Percentiles rank a stretch among this genome's conserved stretches.
Evolutionary conservation across 345 rosid genomes (phyloP).

Genomic region (Clausena lansium): DNA sequence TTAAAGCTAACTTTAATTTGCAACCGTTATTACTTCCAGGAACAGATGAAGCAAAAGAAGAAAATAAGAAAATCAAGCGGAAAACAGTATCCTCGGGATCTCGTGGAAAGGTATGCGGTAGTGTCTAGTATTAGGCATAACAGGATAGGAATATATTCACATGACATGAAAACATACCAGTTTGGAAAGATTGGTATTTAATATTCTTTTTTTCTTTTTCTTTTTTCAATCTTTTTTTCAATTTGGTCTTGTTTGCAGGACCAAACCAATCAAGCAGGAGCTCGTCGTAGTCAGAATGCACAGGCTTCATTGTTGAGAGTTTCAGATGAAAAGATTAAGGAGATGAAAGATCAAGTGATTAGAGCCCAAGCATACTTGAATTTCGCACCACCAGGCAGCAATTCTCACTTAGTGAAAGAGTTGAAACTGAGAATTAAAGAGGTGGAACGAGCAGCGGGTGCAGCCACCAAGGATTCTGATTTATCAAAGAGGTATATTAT

Average conservation of each 20-base stretch:
- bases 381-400: slow-evolving; percentile 61
- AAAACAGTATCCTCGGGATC: slow-evolving; percentile 24
- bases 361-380: slow-evolving; percentile 73
- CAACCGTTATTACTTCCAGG: slow-evolving; percentile 38
- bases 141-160: background rate
- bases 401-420: slow-evolving; percentile 70
- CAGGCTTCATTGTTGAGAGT: slow-evolving; percentile 28
- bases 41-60: slow-evolving; percentile 31
- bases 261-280: slow-evolving; percentile 22
- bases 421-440: slow-evolving; percentile 67
- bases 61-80: slow-evolving; percentile 30
- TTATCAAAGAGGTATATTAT: slow-evolving; percentile 65
- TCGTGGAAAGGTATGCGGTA: slow-evolving; percentile 40
- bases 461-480: slow-evolving; percentile 63
- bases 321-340: slow-evolving; percentile 58
- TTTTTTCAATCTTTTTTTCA: background rate
- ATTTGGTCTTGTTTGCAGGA: slow-evolving; percentile 41
- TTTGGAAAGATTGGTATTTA: background rate
- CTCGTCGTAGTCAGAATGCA: slow-evolving; percentile 30
- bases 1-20: slow-evolving; percentile 4
- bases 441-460: slow-evolving; percentile 62
- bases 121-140: background rate
- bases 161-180: background rate
- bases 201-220: background rate
- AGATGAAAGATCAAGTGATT: slow-evolving; percentile 77